These are phyloP conservation scores for Calcarisporium arbuscula DNA, from an alignment of 2,329 filamentous ascomycete species.

Conservation along the genomic window DNA sequence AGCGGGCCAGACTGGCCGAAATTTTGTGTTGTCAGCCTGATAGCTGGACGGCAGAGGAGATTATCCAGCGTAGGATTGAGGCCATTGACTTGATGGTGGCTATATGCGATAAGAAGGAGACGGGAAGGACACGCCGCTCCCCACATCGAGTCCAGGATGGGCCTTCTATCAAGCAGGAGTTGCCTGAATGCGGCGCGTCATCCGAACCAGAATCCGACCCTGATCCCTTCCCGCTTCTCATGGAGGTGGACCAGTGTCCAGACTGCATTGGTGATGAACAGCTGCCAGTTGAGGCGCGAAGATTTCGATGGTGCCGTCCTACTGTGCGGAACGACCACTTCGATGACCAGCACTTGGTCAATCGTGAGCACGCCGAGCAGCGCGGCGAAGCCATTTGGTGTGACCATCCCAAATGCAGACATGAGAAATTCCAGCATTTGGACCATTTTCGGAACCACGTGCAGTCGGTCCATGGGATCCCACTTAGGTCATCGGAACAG, in stretches of 20 bases:
- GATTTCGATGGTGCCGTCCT: conserved; percentile 1
- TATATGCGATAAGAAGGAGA: conserved; percentile 17
- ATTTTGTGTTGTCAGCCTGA: conserved; percentile 13
- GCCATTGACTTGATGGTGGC: conserved; percentile 12
- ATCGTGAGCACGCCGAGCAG: conserved; percentile 10
- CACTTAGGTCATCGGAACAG: conserved; percentile 7
- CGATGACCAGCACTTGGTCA: conserved; percentile 13
- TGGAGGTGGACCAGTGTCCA: conserved; percentile 13
- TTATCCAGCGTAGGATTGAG: conserved; percentile 10
- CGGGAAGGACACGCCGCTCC: conserved; percentile 6
- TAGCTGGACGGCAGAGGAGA: conserved; percentile 9
- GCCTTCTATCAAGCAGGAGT: conserved; percentile 1
- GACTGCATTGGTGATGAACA: conserved; percentile 13
- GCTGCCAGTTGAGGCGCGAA: conserved; percentile 10
- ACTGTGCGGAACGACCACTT: conserved; percentile 16
- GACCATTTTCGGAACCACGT: conserved; percentile 13
- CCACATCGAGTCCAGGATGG: neutral
- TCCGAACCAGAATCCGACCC: neutral
- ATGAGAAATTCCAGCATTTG: conserved; percentile 12
- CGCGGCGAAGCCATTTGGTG: conserved; percentile 10
- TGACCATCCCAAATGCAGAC: conserved; percentile 11
- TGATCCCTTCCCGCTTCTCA: conserved; percentile 12
- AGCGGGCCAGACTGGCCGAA: conserved; percentile 11
- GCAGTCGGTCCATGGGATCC: conserved; percentile 9
- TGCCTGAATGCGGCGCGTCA: neutral